Evolutionary conservation across 1,284 basidiomycete species (phyloP).

Genomic region (Pterulicium gracile): DNA sequence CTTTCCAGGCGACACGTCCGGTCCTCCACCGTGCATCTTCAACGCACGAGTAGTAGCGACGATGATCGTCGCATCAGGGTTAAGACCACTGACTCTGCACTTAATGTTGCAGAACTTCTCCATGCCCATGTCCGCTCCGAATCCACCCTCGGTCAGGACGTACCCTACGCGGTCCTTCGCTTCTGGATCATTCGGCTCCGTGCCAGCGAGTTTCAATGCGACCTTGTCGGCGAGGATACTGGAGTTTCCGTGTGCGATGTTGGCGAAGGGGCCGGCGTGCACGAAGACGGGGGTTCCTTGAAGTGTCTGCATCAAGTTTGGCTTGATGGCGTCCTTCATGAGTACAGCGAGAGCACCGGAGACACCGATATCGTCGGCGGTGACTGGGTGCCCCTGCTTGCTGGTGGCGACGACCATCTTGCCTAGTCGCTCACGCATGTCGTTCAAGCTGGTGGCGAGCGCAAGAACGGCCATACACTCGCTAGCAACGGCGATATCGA

Average conservation of each 20-base stretch:
- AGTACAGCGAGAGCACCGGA: slow-evolving; percentile 94
- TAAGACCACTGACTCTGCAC: slow-evolving; percentile 88
- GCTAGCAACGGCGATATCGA: slow-evolving; percentile 95
- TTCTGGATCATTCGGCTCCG: slow-evolving; percentile 75
- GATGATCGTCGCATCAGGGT: slow-evolving; percentile 89
- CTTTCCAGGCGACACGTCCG: slow-evolving; percentile 95
- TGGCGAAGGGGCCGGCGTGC: slow-evolving; percentile 97
- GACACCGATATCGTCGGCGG: slow-evolving; percentile 94
- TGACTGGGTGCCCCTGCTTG: slow-evolving; percentile 86
- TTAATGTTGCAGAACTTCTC: slow-evolving; percentile 99
- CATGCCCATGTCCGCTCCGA: slow-evolving; percentile 99
- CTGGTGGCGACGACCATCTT: slow-evolving; percentile 96
- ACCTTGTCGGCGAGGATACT: slow-evolving; percentile 96
- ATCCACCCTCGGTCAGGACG: slow-evolving; percentile 97
- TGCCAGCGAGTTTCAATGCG: slow-evolving; percentile 93
- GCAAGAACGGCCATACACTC: slow-evolving; percentile 99
- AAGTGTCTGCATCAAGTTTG: slow-evolving; percentile 97
- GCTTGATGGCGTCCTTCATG: slow-evolving; percentile 99
- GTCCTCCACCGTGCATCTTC: slow-evolving; percentile 99
- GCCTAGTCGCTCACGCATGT: slow-evolving; percentile 89
- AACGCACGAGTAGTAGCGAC: slow-evolving; percentile 96
- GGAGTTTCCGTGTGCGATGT: slow-evolving; percentile 98
- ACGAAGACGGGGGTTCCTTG: slow-evolving; percentile 99
- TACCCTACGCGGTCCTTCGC: slow-evolving; percentile 76
- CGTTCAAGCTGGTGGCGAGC: slow-evolving; percentile 76